These are phyloP conservation scores for Colletotrichum sp. DNA, from an alignment of 2,329 filamentous ascomycete genomes.

Conservation along the genomic window DNA sequence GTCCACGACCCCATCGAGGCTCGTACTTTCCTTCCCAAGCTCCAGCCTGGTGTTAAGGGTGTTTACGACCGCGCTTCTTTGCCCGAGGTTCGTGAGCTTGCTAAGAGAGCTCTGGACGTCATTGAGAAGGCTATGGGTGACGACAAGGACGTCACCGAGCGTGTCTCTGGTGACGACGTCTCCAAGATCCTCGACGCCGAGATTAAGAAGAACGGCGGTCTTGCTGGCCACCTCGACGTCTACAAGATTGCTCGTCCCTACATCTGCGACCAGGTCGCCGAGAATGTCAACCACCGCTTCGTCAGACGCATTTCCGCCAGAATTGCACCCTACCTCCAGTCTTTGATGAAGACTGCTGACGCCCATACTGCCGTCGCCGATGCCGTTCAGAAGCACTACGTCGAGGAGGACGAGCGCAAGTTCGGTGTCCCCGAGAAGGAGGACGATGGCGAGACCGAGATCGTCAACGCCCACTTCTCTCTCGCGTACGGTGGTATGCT, in stretches of 20 bases:
- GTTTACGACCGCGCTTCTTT: conserved; percentile 89
- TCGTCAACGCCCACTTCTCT: conserved; percentile 98
- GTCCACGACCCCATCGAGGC: conserved; percentile 96
- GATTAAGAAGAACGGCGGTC: conserved; percentile 71
- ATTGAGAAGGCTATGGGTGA: conserved; percentile 93
- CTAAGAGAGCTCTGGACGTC: conserved; percentile 78
- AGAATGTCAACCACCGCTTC: conserved; percentile 85
- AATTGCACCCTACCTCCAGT: conserved; percentile 77
- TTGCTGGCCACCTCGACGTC: conserved; percentile 65
- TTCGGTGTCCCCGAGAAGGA: conserved; percentile 85
- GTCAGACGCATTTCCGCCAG: conserved; percentile 72
- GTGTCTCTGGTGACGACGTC: conserved; percentile 75
- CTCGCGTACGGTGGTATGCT: conserved; percentile 98
- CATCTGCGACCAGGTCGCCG: conserved; percentile 82
- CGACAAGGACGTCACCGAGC: conserved; percentile 69
- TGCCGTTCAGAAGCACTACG: conserved; percentile 77
- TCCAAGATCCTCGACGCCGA: conserved; percentile 75
- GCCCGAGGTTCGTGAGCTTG: conserved; percentile 92
- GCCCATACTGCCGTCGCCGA: conserved; percentile 69
- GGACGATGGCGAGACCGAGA: conserved; percentile 91
- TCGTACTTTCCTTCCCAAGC: conserved; percentile 90
- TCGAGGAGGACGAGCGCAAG: conserved; percentile 86
- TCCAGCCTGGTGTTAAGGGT: conserved; percentile 90
- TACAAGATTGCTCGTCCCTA: conserved; percentile 75
- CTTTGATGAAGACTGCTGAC: conserved; percentile 67